Conservation (phyloP, 2,329 filamentous ascomycete species). For the Teratosphaeria nubilosa region DNA sequence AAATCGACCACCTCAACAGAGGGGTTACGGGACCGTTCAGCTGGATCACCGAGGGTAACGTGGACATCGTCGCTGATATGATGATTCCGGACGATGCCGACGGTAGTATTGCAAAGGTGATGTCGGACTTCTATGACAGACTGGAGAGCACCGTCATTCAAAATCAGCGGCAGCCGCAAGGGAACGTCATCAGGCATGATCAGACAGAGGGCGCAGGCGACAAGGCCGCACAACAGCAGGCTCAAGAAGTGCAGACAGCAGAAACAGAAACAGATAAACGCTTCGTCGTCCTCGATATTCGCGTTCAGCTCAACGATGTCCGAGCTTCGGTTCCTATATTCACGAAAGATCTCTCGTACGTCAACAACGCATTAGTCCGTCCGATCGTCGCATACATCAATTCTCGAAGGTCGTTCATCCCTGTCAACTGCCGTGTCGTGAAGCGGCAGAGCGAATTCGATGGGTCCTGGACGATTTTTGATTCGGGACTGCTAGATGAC, state of each 20-base stretch:
- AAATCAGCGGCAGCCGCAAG: conserved; percentile 1
- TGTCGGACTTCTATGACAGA: conserved; percentile 94
- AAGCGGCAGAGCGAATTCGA: conserved; percentile 86
- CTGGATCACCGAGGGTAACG: conserved; percentile 95
- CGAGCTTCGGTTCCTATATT: conserved; percentile 89
- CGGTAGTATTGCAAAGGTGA: conserved; percentile 82
- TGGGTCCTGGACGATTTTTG: conserved; percentile 88
- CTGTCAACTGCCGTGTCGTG: conserved; percentile 86
- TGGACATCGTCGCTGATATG: conserved; percentile 91
- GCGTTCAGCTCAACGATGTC: conserved; percentile 91
- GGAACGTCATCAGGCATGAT: conserved; percentile 11
- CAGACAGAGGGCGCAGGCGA: background rate
- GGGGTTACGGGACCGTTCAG: conserved; percentile 89
- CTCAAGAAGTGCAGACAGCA: background rate
- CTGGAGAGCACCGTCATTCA: conserved; percentile 79
- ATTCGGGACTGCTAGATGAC: conserved; percentile 90
- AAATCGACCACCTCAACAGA: conserved; percentile 90
- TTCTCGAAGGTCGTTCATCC: conserved; percentile 74
- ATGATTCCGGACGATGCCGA: conserved; percentile 86
- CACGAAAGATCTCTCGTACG: conserved; percentile 81
- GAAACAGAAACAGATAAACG: conserved; percentile 45
- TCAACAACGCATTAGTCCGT: conserved; percentile 88
- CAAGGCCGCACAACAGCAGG: background rate
- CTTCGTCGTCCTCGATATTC: conserved; percentile 85
- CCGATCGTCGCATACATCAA: conserved; percentile 99